Evolutionary conservation across 495 filamentous ascomycete genomes (phyloP).

Genomic region (Neurospora sp.): DNA sequence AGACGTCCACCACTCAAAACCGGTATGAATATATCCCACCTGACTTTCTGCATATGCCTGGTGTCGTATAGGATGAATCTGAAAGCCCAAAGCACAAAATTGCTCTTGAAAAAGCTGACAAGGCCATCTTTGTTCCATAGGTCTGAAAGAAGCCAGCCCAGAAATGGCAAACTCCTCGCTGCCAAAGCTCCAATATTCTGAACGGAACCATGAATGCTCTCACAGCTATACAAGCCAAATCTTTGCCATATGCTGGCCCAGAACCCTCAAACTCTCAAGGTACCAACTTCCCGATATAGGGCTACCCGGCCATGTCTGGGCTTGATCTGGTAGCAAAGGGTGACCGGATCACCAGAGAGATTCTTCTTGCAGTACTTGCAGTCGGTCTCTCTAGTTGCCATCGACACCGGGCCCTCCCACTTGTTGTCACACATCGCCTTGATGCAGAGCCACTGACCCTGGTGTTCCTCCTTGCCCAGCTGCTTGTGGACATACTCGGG

Average conservation of each 20-base stretch:
- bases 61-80: no score
- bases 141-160: neutral
- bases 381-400: neutral
- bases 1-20: neutral
- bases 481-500: neutral
- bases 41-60: neutral
- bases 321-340: slow-evolving; percentile 4
- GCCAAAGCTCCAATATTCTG: neutral
- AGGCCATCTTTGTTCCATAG: neutral
- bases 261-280: neutral
- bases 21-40: neutral
- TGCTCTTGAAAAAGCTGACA: neutral
- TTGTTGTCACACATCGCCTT: slow-evolving; percentile 3
- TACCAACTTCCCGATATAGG: slow-evolving; percentile 1
- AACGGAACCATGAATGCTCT: neutral
- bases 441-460: slow-evolving; percentile 4
- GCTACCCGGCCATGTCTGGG: neutral
- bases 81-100: neutral
- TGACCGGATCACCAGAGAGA: neutral
- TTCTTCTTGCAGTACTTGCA: slow-evolving; percentile 1
- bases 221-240: neutral
- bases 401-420: neutral
- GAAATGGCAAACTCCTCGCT: neutral
- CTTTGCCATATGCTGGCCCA: neutral
- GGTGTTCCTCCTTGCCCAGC: neutral